phyloP scores from a whole-genome alignment of 164 flowering plant genomes.

The Cinnamomum micranthum region DNA sequence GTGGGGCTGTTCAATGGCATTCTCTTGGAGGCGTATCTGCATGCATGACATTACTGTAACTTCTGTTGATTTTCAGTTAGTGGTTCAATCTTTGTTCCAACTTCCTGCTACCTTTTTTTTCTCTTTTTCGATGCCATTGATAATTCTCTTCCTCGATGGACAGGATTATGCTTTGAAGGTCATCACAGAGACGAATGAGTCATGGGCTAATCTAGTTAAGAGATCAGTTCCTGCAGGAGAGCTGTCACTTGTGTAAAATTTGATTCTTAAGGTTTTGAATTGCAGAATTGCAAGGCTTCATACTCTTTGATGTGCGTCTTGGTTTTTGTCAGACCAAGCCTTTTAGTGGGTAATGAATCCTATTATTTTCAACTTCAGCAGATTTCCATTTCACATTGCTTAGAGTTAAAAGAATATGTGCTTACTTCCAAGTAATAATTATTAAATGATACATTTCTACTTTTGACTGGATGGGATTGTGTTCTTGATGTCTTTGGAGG shows the following conservation, averaged over 20 bases:
- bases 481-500: neutral
- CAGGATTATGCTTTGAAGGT: slow-evolving; percentile 91
- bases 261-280: neutral
- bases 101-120: no score
- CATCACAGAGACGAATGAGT: slow-evolving; percentile 75
- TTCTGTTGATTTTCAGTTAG: neutral
- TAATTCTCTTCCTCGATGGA: neutral
- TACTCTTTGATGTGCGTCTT: neutral
- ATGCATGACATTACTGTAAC: no score
- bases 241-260: slow-evolving; percentile 68
- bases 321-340: neutral
- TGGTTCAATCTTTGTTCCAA: no score
- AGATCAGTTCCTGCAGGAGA: slow-evolving; percentile 75
- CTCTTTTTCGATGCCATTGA: neutral
- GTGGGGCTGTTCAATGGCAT: no score
- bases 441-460: neutral
- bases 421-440: neutral
- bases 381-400: neutral
- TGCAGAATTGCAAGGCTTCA: no score
- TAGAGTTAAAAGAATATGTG: neutral
- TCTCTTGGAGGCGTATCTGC: no score
- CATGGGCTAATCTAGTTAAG: slow-evolving; percentile 92
- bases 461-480: neutral
- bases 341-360: neutral
- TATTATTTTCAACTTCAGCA: no score